Evolutionary conservation across 768 basidiomycete genomes (phyloP), one percentile per base, ranked within the genome.

Genomic region (Podaxis mareebaensis): DNA sequence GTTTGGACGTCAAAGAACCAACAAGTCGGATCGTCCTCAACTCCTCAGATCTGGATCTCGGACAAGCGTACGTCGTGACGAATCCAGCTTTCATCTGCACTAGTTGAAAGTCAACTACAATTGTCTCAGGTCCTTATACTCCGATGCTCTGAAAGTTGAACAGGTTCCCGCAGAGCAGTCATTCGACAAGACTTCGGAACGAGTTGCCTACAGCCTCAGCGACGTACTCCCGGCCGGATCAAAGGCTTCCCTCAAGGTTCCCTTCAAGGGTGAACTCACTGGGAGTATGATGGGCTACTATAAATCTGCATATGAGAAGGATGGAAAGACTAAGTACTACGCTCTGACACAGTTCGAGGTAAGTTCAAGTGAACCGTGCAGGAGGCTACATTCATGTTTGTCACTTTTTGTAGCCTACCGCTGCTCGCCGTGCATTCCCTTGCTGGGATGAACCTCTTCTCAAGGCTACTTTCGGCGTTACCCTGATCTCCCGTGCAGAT

Each of bases 391-490:
- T 57, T 59, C 17, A 8, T 42, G 11, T 46, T 38, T 2, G n/a
- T 58, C 46, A 48, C 36, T 51, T 51, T 42, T 36, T 38, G 15
- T 66, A 96, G 89, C 88, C 95, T 42, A 96, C 92, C 44, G 88
- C 88, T 64, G 95, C 96, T 8, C 81, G 95, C 55, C 83, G 85
- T 46, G 86, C 90, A 5, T 92, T 93, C 74, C 92, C 92, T 28
- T 93, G 90, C 78, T 96, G 93, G 92, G 96, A 97, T 71, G 95
- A 97, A 71, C 96, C 96, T 15, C 81, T 86, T 40, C 80, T 96
- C 67, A 98, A 98, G 74, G 90, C 95, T 0, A 94, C 89, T 2
- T 92, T 90, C 71, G 70, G 83, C 0, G 78, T 95, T 64, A 89
- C 88, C 13, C 80, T 96, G 81, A 81, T 96, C 69, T 92, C 93